Evolutionary conservation across 139 green algal genomes (phyloP).

Genomic region (Dunaliella primolecta): DNA sequence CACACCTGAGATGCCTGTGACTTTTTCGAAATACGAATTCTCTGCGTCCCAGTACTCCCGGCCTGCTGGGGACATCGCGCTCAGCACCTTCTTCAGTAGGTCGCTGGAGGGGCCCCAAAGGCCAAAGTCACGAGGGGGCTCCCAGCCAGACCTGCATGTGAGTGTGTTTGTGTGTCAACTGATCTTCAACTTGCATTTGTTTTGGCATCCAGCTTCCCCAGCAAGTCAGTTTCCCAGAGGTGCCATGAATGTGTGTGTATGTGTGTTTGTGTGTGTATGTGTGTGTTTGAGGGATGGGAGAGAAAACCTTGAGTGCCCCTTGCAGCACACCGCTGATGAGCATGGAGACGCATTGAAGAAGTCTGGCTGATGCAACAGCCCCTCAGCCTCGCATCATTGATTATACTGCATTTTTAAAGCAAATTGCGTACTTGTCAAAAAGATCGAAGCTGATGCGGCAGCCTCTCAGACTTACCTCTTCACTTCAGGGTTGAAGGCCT

Average conservation of each 20-base stretch:
- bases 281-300: not conserved
- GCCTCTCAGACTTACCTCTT: constrained; percentile 39
- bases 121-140: constrained; percentile 74
- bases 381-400: too few relatives aligned
- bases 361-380: too few relatives aligned
- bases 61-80: constrained; percentile 37
- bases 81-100: constrained; percentile 49
- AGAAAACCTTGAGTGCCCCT: constrained; percentile 14
- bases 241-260: not conserved
- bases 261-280: not conserved
- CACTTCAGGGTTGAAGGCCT: constrained; percentile 74
- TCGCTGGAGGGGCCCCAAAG: constrained; percentile 73
- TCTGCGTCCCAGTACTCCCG: constrained; percentile 61
- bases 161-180: not conserved
- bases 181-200: too few relatives aligned
- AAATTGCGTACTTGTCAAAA: too few relatives aligned
- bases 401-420: too few relatives aligned
- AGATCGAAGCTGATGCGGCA: too few relatives aligned
- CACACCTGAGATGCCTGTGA: constrained; percentile 62
- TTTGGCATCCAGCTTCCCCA: too few relatives aligned
- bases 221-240: too few relatives aligned
- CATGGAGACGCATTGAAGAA: too few relatives aligned
- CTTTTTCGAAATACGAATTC: constrained; percentile 69
- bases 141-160: constrained; percentile 72
- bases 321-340: too few relatives aligned